These are phyloP conservation scores for Polyrhizophydium stewartii DNA, from an alignment of 371 early-diverging fungal species.

Conservation along the genomic window DNA sequence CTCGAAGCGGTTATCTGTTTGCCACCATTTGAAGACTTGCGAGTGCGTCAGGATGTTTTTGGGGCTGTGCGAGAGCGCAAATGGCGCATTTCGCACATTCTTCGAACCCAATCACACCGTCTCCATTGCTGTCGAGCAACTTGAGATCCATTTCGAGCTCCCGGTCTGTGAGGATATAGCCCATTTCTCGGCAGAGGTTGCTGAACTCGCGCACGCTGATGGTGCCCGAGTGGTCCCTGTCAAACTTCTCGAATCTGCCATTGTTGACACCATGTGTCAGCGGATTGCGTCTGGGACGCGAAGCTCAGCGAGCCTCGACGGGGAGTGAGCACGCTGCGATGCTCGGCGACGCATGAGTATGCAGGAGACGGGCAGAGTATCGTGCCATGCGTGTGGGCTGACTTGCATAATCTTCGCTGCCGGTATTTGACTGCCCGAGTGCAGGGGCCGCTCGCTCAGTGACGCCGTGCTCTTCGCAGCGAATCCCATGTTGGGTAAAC, in stretches of 20 bases:
- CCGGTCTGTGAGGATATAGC: constrained; percentile 27
- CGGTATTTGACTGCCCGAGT: no score
- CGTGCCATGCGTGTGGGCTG: no score
- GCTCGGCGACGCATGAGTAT: no score
- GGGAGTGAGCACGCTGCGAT: no score
- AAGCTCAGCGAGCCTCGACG: no score
- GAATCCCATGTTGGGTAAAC: no score
- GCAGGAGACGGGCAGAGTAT: no score
- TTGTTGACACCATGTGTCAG: not conserved
- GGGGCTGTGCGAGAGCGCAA: not conserved
- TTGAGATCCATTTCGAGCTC: constrained; percentile 25
- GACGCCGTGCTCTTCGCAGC: no score
- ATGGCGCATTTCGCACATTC: constrained; percentile 23
- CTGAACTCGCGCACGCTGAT: constrained; percentile 29
- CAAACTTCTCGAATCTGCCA: constrained; percentile 28
- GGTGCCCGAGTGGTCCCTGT: constrained; percentile 20
- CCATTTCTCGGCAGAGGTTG: constrained; percentile 31
- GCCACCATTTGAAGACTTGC: constrained; percentile 36
- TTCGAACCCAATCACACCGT: constrained; percentile 25
- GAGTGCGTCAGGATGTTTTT: not conserved
- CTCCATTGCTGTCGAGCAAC: constrained; percentile 31
- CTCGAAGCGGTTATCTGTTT: constrained; percentile 25
- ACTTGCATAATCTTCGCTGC: no score
- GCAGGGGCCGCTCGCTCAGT: no score
- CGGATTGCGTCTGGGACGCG: no score